phyloP scores from a whole-genome alignment of 2,329 filamentous ascomycete genomes.

The Aschersonia sp. region DNA sequence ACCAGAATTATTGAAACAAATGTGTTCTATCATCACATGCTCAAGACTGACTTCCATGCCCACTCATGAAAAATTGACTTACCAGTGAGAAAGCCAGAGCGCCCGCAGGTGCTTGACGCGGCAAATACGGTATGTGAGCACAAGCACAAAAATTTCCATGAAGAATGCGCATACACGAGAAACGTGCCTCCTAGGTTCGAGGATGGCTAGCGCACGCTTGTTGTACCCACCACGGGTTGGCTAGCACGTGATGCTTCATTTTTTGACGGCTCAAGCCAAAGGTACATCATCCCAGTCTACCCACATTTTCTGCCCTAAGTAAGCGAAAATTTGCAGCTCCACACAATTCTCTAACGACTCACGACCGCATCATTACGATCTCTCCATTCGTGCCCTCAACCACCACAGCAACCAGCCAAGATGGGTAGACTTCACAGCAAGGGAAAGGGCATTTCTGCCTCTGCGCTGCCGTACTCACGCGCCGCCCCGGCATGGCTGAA shows the following conservation, averaged over 20 bases:
- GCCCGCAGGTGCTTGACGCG: too few relatives aligned
- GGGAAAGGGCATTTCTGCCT: constrained; percentile 97
- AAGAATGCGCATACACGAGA: too few relatives aligned
- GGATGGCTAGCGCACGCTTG: too few relatives aligned
- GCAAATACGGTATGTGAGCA: too few relatives aligned
- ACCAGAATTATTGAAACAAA: constrained; percentile 64
- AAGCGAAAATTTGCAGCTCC: constrained; percentile 27
- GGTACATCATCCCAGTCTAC: background rate
- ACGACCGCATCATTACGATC: constrained; percentile 12
- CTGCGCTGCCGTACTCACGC: constrained; percentile 93
- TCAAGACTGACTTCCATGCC: background rate
- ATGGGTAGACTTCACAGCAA: constrained; percentile 99
- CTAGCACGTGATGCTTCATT: background rate
- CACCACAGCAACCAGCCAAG: constrained; percentile 29
- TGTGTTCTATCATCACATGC: constrained; percentile 57
- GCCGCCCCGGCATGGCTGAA: constrained; percentile 90
- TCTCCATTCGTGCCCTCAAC: constrained; percentile 18
- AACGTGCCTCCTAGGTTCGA: too few relatives aligned
- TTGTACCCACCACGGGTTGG: background rate
- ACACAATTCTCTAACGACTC: constrained; percentile 18
- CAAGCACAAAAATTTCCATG: too few relatives aligned
- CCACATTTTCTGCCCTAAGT: constrained; percentile 26
- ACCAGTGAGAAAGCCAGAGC: too few relatives aligned
- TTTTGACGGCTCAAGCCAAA: background rate
- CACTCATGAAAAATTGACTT: too few relatives aligned